Conservation (phyloP, 768 basidiomycete genomes). For the Punctularia strigosozonata region DNA sequence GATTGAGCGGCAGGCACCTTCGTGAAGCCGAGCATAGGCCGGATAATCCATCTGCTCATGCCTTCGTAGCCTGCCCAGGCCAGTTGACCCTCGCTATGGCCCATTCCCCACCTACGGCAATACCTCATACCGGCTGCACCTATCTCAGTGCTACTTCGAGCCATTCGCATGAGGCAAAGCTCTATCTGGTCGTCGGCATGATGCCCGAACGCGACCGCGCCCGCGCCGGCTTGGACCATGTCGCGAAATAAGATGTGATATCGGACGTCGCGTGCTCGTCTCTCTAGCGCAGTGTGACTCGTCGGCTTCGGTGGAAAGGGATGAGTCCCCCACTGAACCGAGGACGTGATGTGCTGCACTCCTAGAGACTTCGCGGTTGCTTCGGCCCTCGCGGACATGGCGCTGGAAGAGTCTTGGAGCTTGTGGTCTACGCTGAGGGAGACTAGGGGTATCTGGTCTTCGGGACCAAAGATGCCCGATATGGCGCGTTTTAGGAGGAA, state of each 20-base stretch:
- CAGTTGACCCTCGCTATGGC: constrained; percentile 22
- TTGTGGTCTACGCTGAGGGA: constrained; percentile 62
- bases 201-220: constrained; percentile 55
- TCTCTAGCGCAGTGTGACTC: constrained; percentile 34
- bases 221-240: constrained; percentile 26
- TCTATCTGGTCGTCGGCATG: constrained; percentile 82
- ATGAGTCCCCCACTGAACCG: constrained; percentile 44
- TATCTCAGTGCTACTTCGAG: constrained; percentile 39
- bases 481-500: constrained; percentile 36
- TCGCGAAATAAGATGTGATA: constrained; percentile 37
- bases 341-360: constrained; percentile 32
- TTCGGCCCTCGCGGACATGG: constrained; percentile 42
- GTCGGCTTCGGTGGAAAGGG: constrained; percentile 40
- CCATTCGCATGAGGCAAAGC: constrained; percentile 61
- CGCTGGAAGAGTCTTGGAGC: constrained; percentile 44
- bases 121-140: constrained; percentile 61
- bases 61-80: constrained; percentile 40
- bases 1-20: constrained; percentile 37
- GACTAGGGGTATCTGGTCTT: constrained; percentile 21
- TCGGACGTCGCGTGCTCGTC: constrained; percentile 45
- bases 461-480: constrained; percentile 8
- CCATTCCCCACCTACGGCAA: constrained; percentile 74
- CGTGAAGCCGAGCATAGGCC: constrained; percentile 54
- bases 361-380: constrained; percentile 28
- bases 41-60: constrained; percentile 56